phyloP scores from a whole-genome alignment of 2,329 filamentous ascomycete genomes.

The Colletotrichum melonis region DNA sequence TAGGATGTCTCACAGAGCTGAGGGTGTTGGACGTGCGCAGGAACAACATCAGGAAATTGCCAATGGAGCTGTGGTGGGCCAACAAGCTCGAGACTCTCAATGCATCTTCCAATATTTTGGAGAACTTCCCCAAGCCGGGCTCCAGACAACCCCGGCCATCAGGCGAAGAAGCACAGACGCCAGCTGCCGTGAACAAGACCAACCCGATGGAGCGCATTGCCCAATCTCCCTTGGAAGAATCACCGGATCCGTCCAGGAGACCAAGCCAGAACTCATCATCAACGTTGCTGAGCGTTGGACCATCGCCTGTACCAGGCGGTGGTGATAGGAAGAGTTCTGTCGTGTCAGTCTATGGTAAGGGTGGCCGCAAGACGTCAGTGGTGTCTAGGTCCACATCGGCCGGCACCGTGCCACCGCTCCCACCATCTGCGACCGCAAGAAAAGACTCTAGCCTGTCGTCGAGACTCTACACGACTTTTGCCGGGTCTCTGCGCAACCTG shows the following conservation, averaged over 20 bases:
- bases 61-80: constrained; percentile 96
- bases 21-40: constrained; percentile 88
- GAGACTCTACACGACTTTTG: constrained; percentile 86
- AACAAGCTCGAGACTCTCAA: constrained; percentile 91
- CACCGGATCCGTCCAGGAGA: constrained; percentile 72
- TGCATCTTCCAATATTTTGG: constrained; percentile 92
- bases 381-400: constrained; percentile 72
- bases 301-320: constrained; percentile 72
- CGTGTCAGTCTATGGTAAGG: constrained; percentile 82
- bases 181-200: constrained; percentile 52
- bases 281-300: constrained; percentile 79
- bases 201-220: constrained; percentile 56
- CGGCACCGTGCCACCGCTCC: constrained; percentile 59
- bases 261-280: constrained; percentile 84
- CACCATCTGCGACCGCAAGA: constrained; percentile 66
- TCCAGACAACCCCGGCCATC: constrained; percentile 74
- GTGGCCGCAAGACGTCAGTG: constrained; percentile 86
- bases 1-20: constrained; percentile 88
- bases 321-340: constrained; percentile 84
- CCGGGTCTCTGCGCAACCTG: constrained; percentile 83
- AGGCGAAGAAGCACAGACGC: constrained; percentile 55
- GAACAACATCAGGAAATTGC: constrained; percentile 91
- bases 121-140: constrained; percentile 88
- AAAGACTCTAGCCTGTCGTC: constrained; percentile 93
- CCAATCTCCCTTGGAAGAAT: constrained; percentile 80